These are phyloP conservation scores for Cladosporium sp. DNA, from an alignment of 2,329 filamentous ascomycete species.

Conservation along the genomic window DNA sequence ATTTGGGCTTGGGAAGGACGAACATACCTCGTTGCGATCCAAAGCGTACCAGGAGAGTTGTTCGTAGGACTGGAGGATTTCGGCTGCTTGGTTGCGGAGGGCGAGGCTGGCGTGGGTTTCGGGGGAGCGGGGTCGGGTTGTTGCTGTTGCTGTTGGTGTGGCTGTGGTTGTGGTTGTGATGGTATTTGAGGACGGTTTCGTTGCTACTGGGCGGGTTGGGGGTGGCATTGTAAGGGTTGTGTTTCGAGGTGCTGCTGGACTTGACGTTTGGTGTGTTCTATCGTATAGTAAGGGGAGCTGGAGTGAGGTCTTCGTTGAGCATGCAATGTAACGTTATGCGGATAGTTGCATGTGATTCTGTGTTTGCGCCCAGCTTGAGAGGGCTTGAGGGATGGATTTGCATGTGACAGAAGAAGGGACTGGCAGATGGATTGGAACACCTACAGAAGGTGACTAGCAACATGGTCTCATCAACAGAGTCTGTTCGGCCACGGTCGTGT, in stretches of 20 bases:
- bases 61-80: conserved; percentile 36
- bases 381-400: not conserved
- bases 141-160: not conserved
- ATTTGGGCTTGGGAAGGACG: not conserved
- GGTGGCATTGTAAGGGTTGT: conserved; percentile 5
- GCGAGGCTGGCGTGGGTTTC: conserved; percentile 31
- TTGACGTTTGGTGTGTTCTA: not conserved
- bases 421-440: no score
- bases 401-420: not conserved
- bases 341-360: conserved; percentile 10
- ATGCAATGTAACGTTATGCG: not conserved
- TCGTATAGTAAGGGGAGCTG: not conserved
- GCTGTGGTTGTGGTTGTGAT: not conserved
- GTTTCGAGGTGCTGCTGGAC: not conserved
- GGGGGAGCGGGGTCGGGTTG: conserved; percentile 19
- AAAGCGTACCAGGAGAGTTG: conserved; percentile 33
- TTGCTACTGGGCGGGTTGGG: not conserved
- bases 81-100: conserved; percentile 27
- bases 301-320: not conserved
- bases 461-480: no score
- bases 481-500: not conserved
- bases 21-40: conserved; percentile 32
- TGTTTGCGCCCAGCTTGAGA: not conserved
- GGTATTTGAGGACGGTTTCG: not conserved
- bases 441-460: no score